These are phyloP conservation scores for Babesia bigemina DNA, from an alignment of 169 alveolate species.

Conservation along the genomic window DNA sequence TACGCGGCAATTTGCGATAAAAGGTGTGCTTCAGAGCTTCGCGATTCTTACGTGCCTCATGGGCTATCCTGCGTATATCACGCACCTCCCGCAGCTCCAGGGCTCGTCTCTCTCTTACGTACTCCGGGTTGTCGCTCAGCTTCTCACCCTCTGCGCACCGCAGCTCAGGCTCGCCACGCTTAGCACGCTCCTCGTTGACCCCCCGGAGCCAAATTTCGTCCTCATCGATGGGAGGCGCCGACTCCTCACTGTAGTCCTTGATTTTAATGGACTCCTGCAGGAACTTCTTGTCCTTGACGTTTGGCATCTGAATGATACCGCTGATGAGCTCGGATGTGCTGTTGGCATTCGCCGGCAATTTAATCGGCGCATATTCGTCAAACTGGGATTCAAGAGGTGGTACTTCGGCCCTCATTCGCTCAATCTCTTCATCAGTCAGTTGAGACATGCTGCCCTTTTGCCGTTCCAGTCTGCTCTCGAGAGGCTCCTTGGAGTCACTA, in stretches of 20 bases:
- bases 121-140: constrained; percentile 25
- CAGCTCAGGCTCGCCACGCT: constrained; percentile 16
- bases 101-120: constrained; percentile 14
- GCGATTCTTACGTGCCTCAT: constrained; percentile 23
- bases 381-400: not conserved
- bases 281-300: constrained; percentile 4
- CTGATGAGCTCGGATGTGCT: constrained; percentile 27
- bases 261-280: constrained; percentile 22
- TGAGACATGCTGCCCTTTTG: not conserved
- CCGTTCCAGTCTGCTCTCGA: not conserved
- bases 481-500: not conserved
- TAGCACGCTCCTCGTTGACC: constrained; percentile 35
- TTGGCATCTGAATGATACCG: constrained; percentile 60
- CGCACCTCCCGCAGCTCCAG: constrained; percentile 1
- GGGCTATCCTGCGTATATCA: constrained; percentile 8
- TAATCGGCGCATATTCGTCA: constrained; percentile 48
- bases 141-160: constrained; percentile 18
- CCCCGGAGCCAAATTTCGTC: constrained; percentile 49
- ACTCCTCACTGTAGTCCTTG: constrained; percentile 44
- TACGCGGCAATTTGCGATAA: constrained; percentile 45
- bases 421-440: constrained; percentile 11
- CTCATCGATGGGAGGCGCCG: constrained; percentile 34
- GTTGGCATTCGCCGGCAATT: constrained; percentile 15
- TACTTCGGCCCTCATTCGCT: constrained; percentile 15
- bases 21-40: constrained; percentile 38